Evolutionary conservation across 2,329 filamentous ascomycete species (phyloP).

Genomic region (Apiospora hydei): DNA sequence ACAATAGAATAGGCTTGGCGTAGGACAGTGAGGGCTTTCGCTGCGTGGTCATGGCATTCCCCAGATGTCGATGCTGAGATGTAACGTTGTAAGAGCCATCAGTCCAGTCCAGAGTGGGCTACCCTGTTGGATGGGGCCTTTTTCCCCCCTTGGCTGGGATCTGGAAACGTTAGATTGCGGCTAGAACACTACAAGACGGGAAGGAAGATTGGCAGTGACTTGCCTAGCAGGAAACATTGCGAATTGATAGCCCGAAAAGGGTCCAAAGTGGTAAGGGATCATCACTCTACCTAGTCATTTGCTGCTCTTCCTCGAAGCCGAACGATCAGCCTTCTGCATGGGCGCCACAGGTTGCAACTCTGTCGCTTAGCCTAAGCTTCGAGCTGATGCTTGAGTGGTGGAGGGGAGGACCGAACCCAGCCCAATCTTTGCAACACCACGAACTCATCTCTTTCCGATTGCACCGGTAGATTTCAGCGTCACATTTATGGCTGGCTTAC

Average conservation of each 20-base stretch:
- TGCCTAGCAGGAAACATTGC: neutral
- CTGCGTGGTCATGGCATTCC: constrained; percentile 1
- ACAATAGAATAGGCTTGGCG: neutral
- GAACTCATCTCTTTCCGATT: neutral
- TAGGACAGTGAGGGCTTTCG: constrained; percentile 1
- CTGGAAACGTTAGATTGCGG: constrained; percentile 17
- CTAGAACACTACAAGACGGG: neutral
- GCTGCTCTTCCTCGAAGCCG: neutral
- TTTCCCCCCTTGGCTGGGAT: neutral
- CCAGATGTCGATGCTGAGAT: constrained; percentile 23
- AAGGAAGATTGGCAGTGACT: neutral
- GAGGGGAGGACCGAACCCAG: neutral
- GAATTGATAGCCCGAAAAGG: neutral
- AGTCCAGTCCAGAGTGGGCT: neutral
- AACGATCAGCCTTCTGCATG: neutral
- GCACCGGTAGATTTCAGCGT: constrained; percentile 13
- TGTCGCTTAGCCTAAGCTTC: constrained; percentile 4
- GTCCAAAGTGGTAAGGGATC: neutral
- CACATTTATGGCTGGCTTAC: neutral
- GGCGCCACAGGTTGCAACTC: constrained; percentile 10
- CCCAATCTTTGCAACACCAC: neutral
- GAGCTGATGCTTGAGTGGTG: constrained; percentile 3
- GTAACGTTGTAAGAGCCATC: constrained; percentile 24
- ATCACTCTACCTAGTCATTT: neutral
- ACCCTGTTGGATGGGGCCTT: neutral